These are phyloP conservation scores for Polygonum aviculare DNA, from an alignment of 148 eudicot species.

Conservation along the genomic window DNA sequence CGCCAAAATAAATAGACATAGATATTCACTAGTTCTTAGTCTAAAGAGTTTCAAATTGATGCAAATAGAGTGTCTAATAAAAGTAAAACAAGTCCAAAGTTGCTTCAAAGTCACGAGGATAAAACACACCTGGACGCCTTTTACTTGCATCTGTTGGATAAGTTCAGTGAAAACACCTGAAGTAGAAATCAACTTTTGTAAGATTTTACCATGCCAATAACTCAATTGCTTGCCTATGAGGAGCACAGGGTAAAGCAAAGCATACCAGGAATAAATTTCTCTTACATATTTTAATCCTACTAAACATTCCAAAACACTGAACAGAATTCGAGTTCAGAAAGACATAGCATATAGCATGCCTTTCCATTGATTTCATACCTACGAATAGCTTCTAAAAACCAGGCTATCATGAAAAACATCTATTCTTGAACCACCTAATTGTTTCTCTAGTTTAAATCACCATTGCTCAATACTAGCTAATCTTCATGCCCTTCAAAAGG, in stretches of 20 bases:
- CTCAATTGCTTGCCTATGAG: neutral
- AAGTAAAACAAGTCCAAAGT: neutral
- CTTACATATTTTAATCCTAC: neutral
- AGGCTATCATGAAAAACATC: neutral
- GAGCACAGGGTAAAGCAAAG: neutral
- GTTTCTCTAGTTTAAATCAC: neutral
- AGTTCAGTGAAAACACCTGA: slow-evolving; percentile 99
- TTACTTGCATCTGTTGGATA: slow-evolving; percentile 98
- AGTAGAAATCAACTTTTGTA: slow-evolving; percentile 10
- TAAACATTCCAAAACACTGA: neutral
- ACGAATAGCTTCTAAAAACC: neutral
- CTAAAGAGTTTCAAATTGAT: neutral
- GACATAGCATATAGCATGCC: neutral
- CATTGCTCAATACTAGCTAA: neutral
- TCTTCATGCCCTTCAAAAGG: neutral
- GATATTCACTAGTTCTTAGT: neutral
- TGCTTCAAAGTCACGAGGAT: neutral
- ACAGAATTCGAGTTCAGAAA: neutral
- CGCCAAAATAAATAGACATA: neutral
- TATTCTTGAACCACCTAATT: neutral
- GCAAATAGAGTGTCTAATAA: neutral
- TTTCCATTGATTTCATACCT: neutral
- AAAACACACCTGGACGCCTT: slow-evolving; percentile 75
- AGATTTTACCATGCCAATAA: neutral
- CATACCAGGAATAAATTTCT: neutral